Conservation (phyloP, 495 filamentous ascomycete species). For the Neurospora sp. region DNA sequence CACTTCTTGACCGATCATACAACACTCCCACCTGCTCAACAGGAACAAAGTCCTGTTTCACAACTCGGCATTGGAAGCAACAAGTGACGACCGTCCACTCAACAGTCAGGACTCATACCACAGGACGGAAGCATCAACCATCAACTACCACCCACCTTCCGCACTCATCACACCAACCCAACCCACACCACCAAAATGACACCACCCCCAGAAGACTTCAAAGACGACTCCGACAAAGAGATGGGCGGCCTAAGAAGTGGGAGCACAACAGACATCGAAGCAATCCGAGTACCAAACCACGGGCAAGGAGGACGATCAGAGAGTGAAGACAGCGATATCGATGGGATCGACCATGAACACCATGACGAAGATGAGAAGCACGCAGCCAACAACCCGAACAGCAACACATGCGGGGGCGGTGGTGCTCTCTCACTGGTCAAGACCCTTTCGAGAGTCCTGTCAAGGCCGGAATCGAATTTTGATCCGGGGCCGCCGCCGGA, state of each 20-base stretch:
- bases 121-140: not conserved
- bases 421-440: constrained; percentile 19
- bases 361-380: not conserved
- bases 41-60: not conserved
- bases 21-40: not conserved
- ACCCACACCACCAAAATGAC: not conserved
- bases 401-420: not conserved
- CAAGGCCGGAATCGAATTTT: constrained; percentile 28
- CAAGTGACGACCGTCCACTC: not conserved
- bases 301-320: not conserved
- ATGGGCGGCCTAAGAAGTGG: not conserved
- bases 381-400: not conserved
- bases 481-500: constrained; percentile 44
- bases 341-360: not conserved
- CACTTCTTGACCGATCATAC: not conserved
- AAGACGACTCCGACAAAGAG: not conserved
- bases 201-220: not conserved
- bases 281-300: not conserved
- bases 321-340: not conserved
- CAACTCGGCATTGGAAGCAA: not conserved
- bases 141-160: not conserved
- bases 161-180: not conserved
- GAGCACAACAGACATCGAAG: not conserved
- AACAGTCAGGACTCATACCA: not conserved
- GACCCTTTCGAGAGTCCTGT: constrained; percentile 25